Evolutionary conservation across 2,329 filamentous ascomycete species (phyloP).

Genomic region (Penicillium sp.): DNA sequence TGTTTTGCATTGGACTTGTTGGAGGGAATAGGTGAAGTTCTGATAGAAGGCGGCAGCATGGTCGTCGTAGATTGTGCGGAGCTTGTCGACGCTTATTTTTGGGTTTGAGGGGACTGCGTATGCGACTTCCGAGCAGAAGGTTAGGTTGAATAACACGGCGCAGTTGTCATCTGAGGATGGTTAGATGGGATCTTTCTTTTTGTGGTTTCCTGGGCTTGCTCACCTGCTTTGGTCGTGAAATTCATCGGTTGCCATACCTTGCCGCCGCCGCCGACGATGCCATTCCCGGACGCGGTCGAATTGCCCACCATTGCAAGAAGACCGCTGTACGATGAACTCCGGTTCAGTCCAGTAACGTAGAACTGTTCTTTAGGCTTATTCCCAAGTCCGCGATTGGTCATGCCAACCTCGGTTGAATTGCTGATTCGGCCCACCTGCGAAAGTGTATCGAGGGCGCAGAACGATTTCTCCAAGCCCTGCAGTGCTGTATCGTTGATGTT

Average conservation of each 20-base stretch:
- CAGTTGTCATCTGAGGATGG: conserved; percentile 62
- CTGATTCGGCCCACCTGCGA: conserved; percentile 58
- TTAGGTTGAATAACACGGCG: conserved; percentile 73
- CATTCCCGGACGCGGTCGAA: conserved; percentile 46
- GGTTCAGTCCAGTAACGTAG: conserved; percentile 66
- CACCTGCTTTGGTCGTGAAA: conserved; percentile 73
- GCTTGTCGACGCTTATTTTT: conserved; percentile 50
- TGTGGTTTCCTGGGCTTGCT: conserved; percentile 17
- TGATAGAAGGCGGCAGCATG: conserved; percentile 61
- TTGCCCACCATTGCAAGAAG: conserved; percentile 59
- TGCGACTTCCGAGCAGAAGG: conserved; percentile 78
- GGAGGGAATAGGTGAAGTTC: conserved; percentile 72
- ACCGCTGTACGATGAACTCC: conserved; percentile 61
- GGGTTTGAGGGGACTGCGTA: conserved; percentile 84
- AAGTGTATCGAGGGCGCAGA: conserved; percentile 64
- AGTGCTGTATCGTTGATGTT: conserved; percentile 52
- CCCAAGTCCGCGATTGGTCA: conserved; percentile 60
- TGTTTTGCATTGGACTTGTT: conserved; percentile 78
- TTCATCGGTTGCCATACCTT: conserved; percentile 61
- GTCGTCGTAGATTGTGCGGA: conserved; percentile 69
- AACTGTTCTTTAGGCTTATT: conserved; percentile 78
- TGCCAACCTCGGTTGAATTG: conserved; percentile 51
- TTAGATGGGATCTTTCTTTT: neutral
- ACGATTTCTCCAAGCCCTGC: conserved; percentile 66
- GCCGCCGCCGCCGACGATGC: conserved; percentile 62